Conservation (phyloP, 768 basidiomycete genomes). For the Amanita pallidorosea region DNA sequence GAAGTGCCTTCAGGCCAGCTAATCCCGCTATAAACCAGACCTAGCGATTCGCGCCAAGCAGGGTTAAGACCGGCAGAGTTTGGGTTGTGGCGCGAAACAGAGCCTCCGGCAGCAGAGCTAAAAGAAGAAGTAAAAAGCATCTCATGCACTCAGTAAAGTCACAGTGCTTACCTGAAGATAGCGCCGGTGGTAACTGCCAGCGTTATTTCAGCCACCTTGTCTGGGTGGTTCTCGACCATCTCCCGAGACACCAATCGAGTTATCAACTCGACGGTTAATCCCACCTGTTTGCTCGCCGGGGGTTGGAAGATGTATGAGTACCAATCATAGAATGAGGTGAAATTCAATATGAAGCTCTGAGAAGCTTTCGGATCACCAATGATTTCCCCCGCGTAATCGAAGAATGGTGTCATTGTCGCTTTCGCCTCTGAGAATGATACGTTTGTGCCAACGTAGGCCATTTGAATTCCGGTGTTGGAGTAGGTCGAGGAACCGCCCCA, state of each 20-base stretch:
- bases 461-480: background rate
- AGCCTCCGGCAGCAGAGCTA: background rate
- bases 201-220: conserved; percentile 17
- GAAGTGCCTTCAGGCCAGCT: background rate
- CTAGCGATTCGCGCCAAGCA: background rate
- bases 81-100: background rate
- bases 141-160: too few relatives aligned
- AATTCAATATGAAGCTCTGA: background rate
- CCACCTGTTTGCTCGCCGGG: too few relatives aligned
- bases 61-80: background rate
- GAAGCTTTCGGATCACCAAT: background rate
- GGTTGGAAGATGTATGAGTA: too few relatives aligned
- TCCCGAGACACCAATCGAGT: conserved; percentile 24
- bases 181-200: too few relatives aligned
- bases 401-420: background rate
- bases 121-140: too few relatives aligned
- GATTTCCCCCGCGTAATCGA: background rate
- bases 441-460: background rate
- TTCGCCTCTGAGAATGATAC: background rate
- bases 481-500: conserved; percentile 17
- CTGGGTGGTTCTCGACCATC: conserved; percentile 13
- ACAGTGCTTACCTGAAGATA: too few relatives aligned
- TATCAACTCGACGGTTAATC: too few relatives aligned
- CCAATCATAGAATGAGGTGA: background rate
- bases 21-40: background rate